Evolutionary conservation across 1,284 basidiomycete genomes (phyloP), one percentile per base, ranked within the genome.

Genomic region (Boletus albobrunnescens): DNA sequence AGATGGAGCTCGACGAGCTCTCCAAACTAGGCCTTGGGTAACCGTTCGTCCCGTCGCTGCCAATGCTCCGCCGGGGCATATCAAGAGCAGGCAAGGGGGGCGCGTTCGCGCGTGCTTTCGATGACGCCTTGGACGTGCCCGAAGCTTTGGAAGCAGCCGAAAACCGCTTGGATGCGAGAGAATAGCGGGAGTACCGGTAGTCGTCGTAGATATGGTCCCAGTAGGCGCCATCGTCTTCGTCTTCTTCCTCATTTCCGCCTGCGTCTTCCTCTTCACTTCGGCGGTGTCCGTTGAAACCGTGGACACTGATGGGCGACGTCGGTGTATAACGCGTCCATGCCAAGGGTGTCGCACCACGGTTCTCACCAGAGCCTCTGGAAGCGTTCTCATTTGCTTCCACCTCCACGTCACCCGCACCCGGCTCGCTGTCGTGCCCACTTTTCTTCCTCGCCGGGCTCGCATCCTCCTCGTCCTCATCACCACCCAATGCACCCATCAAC

Each of bases 161-260:
- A 63, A 64, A 31, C 57, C 56, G 69, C 53, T 67, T 66, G 47
- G 71, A 72, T 12, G 71, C 64, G 50, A 79, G 68, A 0, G 83
- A 85, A 47, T 74, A 74, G 7, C 82, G 70, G 7, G 83, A 85
- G 56, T 87, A 87, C 3, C 83, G 76, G 57, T 87, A 87, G 52
- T 83, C 76, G 58, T 87, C 84, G 55, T 87, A 87, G 42, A 87
- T 85, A 54, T 85, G 82, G 47, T 84, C 81, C 76, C 81, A 84
- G 50, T 78, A 75, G 23, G 69, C 75, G 14, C 68, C 69, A n/a
- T 68, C 71, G 38, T 68, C 67, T 31, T 55, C 52, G 1, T 54
- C 57, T 36, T 60, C 60, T 4, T 49, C 56, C 3, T 53, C 59
- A 20, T 49, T 36, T 35, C 32, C 51, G 10, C 42, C 46, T 23